Conservation (phyloP, 345 rosid genomes). For the Garcia nutans region DNA sequence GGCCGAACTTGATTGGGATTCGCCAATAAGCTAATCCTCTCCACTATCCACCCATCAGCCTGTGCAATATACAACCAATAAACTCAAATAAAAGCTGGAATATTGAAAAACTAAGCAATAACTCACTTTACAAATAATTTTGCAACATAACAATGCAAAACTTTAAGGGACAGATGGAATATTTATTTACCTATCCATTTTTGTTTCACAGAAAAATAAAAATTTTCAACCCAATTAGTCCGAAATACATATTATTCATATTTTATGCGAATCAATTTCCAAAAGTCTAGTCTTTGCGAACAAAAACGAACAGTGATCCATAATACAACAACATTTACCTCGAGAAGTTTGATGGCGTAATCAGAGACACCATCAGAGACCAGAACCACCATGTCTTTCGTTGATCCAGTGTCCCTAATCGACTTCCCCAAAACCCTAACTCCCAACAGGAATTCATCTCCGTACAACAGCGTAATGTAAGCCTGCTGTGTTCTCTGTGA, state of each 20-base stretch:
- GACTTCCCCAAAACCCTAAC: slow-evolving; percentile 95
- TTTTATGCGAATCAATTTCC: not conserved
- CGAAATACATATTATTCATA: no score
- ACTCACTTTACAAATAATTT: not conserved
- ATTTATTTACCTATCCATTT: not conserved
- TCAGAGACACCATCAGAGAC: slow-evolving; percentile 92
- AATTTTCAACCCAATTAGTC: not conserved
- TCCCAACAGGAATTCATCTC: slow-evolving; percentile 91
- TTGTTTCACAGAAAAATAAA: not conserved
- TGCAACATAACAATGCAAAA: not conserved
- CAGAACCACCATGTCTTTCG: slow-evolving; percentile 77
- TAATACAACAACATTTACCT: slow-evolving; percentile 28
- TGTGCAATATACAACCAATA: slow-evolving; percentile 23
- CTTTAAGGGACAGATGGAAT: not conserved
- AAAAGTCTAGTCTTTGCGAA: not conserved
- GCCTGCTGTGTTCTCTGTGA: slow-evolving; percentile 52
- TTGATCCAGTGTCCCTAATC: slow-evolving; percentile 75
- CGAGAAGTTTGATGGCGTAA: slow-evolving; percentile 62
- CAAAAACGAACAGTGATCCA: not conserved
- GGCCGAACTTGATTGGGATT: slow-evolving; percentile 94
- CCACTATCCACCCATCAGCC: slow-evolving; percentile 98
- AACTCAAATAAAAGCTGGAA: not conserved
- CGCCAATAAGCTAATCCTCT: slow-evolving; percentile 75
- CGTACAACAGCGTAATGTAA: slow-evolving; percentile 81
- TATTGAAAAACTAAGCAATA: not conserved